Evolutionary conservation across 108 stramenopile species (phyloP), one percentile per base, ranked within the genome.

Genomic region (Stephanodiscus triporus): DNA sequence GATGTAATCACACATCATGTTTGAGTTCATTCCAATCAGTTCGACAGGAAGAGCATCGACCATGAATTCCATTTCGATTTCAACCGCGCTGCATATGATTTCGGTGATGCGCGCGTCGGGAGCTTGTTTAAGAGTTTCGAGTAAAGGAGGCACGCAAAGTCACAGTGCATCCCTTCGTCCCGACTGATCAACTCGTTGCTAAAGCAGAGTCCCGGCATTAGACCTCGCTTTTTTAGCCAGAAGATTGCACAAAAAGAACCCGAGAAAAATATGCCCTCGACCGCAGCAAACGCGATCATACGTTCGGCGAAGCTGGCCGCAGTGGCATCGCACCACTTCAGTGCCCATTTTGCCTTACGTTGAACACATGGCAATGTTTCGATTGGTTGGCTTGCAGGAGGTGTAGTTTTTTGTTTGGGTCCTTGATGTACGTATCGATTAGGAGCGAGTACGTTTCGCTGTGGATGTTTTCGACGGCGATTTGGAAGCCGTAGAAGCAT

Each of bases 381-480:
- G 40, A 42, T 42, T 42, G 40, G n/a, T n/a, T n/a, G n/a, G n/a
- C 40, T 95, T 95, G 9, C 45, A 95, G 77, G 24, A 93, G 83
- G 50, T 68, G 69, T 43, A 53, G 43, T 81, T 90, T 90, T 54
- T 95, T 88, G 23, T 68, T 49, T 14, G 76, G 72, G 47, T 94
- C 89, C 55, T 85, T 89, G 63, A 98, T 88, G 76, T 97, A 97
- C 0, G 97, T 97, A 83, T 98, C 97, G 83, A 98, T 98, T 50
- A 98, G 83, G 17, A 98, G 85, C 61, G 85, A 89, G 79, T 98
- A 98, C 17, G 97, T 97, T 84, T 98, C 98, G 48, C 84, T 84
- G 78, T 98, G 98, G 73, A 98, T 98, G 76, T 97, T 98, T 80
- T 98, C 43, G 14, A 45, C 14, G 43, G 43, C 43, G 3, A 45